These are phyloP conservation scores for Ceratocystis cacaofunesta DNA, from an alignment of 2,329 filamentous ascomycete genomes.

Conservation along the genomic window DNA sequence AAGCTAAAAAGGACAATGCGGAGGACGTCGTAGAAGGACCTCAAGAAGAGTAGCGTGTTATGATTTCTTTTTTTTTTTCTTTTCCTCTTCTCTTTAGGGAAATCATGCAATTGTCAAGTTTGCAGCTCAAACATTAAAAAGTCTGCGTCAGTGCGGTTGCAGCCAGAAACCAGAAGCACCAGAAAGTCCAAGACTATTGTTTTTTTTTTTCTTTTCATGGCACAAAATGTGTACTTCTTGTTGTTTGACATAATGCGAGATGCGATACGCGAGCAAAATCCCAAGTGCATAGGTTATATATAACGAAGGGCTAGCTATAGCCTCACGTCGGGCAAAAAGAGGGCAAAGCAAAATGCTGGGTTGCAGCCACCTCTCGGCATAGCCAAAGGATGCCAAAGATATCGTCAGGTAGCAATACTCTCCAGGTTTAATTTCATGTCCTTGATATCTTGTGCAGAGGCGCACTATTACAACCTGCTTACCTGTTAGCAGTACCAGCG, in stretches of 20 bases:
- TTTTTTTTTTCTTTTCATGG: neutral
- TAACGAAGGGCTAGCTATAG: no score
- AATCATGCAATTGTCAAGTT: neutral
- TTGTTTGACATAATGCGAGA: neutral
- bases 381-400: neutral
- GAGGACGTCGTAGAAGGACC: no score
- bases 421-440: neutral
- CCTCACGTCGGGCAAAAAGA: no score
- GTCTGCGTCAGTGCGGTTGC: neutral
- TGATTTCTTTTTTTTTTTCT: neutral
- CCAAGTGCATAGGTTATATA: neutral
- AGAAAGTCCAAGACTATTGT: neutral
- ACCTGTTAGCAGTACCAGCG: neutral
- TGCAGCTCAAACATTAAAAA: neutral
- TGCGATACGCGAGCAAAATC: neutral
- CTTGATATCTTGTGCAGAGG: neutral
- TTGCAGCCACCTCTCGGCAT: neutral
- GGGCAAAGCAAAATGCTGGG: no score
- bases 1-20: no score
- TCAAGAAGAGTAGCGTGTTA: no score
- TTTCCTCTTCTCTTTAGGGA: neutral
- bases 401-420: neutral
- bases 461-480: neutral
- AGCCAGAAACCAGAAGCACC: no score
- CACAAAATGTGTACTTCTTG: neutral